Conservation (phyloP, 73 alveolate genomes). For the Paramecium sexaurelia region DNA sequence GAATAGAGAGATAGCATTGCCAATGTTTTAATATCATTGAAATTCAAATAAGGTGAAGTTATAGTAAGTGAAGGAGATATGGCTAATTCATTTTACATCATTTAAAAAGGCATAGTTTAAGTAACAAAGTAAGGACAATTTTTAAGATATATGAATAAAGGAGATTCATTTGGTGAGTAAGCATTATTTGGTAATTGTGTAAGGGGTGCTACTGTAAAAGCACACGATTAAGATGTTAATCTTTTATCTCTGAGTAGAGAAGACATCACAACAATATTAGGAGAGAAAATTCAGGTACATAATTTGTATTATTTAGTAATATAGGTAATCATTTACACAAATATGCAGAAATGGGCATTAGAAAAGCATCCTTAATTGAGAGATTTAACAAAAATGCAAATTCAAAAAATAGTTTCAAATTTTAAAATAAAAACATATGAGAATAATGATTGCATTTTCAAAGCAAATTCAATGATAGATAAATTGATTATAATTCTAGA, state of each 20-base stretch:
- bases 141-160: conserved; percentile 65
- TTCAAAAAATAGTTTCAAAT: conserved; percentile 57
- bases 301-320: background rate
- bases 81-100: conserved; percentile 70
- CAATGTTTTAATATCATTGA: conserved; percentile 52
- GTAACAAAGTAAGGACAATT: conserved; percentile 57
- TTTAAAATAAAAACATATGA: conserved; percentile 54
- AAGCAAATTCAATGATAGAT: background rate
- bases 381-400: conserved; percentile 61
- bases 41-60: conserved; percentile 63
- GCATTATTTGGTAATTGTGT: conserved; percentile 70
- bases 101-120: conserved; percentile 68
- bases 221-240: conserved; percentile 58
- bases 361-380: conserved; percentile 60
- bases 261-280: conserved; percentile 56
- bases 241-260: conserved; percentile 66
- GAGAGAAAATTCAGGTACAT: conserved; percentile 68
- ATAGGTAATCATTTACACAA: conserved; percentile 60
- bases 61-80: conserved; percentile 73
- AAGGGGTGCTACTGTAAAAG: conserved; percentile 73
- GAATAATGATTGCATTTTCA: background rate
- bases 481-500: conserved; percentile 60
- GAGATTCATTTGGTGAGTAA: conserved; percentile 74
- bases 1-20: conserved; percentile 69
- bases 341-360: conserved; percentile 71